Base-by-base conservation (phyloP, 352 stramenopile genomes). In the Thalassiosira mediterranea region DNA sequence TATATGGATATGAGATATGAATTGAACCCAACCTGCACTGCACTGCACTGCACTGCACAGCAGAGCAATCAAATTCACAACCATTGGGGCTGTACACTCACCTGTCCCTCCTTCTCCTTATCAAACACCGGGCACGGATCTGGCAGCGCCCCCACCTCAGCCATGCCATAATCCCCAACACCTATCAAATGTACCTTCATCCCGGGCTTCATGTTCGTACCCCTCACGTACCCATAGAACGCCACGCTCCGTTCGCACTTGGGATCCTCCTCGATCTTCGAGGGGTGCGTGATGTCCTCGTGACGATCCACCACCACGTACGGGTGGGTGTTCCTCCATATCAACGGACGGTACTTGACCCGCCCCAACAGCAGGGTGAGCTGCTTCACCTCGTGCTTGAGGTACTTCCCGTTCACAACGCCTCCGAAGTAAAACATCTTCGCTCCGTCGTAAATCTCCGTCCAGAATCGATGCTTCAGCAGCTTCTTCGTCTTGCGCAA, bases 401-500 rank as follows among this genome's bases (percentile, higher is more conserved):
- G 93, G 89, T 99, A 99, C 80, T 99, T 99, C 67, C 98, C 98
- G 77, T 98, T 97, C 0, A 97, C 94, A 56, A 98, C 93, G 32
- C 97, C 97, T 0, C 93, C 97, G 65, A 99, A 98, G 83, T 92
- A 90, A 65, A 92, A 92, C 79, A 96, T 90, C 71, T 96, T 96
- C 21, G 91, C 92, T 40, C 92, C 93, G 47, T 95, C 81, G 63
- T 96, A 96, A 58, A 97, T 95, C 83, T 99, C 97, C 1, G 96
- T 99, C 97, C 97, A 99, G 86, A 99, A 99, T 17, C 97, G 91
- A 57, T 97, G 94, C 84, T 99, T 99, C 4, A 99, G 82, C 2
- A 94, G 77, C 83, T 99, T 99, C 76, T 99, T 99, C 3, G 96
- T 98, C 69, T 98, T 98, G 17, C 95, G 88, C 57, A 99, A 83